Conservation (phyloP, 768 basidiomycete species). For the Coprinopsis strossmayeri region DNA sequence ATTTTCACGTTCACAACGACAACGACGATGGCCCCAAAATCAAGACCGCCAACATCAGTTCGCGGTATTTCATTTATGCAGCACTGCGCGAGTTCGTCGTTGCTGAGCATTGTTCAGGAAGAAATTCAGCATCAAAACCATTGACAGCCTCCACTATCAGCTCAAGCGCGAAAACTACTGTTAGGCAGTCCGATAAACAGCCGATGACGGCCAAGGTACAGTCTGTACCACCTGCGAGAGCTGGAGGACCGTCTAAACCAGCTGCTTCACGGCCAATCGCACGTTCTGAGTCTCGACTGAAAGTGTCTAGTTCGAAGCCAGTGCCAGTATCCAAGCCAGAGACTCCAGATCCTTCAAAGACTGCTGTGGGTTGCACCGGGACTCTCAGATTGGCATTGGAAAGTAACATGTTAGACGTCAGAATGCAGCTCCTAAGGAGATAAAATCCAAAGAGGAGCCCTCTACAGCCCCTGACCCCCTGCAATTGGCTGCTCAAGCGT, state of each 20-base stretch:
- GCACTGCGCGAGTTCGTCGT: conserved; percentile 3
- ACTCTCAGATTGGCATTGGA: conserved; percentile 17
- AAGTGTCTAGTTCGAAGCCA: not conserved
- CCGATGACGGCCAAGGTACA: not conserved
- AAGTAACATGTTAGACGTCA: no score
- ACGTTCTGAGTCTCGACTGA: not conserved
- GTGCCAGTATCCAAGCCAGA: no score
- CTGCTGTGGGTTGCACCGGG: not conserved
- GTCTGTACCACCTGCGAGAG: no score
- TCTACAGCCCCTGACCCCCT: conserved; percentile 31
- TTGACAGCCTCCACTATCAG: conserved; percentile 12
- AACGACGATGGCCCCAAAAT: not conserved
- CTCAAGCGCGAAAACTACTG: conserved; percentile 13
- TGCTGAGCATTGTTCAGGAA: conserved; percentile 23
- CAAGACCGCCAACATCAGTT: not conserved
- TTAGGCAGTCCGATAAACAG: conserved; percentile 1
- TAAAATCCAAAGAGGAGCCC: conserved; percentile 12
- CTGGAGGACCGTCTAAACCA: not conserved
- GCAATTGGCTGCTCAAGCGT: conserved; percentile 44
- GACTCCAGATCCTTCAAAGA: not conserved
- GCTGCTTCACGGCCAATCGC: not conserved
- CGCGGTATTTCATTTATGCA: conserved; percentile 12
- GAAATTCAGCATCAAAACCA: conserved; percentile 18
- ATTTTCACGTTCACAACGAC: not conserved
- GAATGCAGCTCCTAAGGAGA: conserved; percentile 18